phyloP scores from a whole-genome alignment of 768 basidiomycete genomes.

The Agrocybe praecox region DNA sequence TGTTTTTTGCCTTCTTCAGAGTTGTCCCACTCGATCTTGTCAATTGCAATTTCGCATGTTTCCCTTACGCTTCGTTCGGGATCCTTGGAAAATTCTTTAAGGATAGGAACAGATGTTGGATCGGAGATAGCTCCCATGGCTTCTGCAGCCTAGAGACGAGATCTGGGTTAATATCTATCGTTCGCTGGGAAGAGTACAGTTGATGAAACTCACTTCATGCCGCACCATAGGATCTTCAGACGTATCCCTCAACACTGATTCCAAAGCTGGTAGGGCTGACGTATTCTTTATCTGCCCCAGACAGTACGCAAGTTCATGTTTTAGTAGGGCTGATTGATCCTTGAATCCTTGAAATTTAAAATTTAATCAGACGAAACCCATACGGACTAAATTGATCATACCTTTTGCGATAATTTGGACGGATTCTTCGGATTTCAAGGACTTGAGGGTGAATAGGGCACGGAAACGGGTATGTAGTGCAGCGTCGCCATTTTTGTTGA shows the following conservation, averaged over 20 bases:
- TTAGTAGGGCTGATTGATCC: conserved; percentile 88
- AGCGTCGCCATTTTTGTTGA: conserved; percentile 73
- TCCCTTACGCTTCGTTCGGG: conserved; percentile 79
- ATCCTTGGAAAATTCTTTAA: conserved; percentile 74
- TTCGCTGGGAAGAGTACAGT: not conserved
- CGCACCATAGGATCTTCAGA: conserved; percentile 94
- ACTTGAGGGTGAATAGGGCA: conserved; percentile 90
- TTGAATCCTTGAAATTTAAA: conserved; percentile 61
- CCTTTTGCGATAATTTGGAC: conserved; percentile 87
- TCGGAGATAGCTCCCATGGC: conserved; percentile 95
- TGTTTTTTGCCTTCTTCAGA: conserved; percentile 70
- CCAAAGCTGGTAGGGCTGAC: conserved; percentile 78
- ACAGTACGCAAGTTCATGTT: conserved; percentile 97
- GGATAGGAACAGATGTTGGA: conserved; percentile 61
- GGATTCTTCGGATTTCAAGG: conserved; percentile 76
- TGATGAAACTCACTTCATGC: conserved; percentile 71
- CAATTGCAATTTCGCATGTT: conserved; percentile 96
- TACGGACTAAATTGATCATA: conserved; percentile 22
- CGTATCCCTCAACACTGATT: conserved; percentile 68
- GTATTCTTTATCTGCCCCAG: conserved; percentile 86
- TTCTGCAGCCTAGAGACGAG: conserved; percentile 79
- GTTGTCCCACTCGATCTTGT: conserved; percentile 92
- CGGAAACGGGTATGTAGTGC: conserved; percentile 88
- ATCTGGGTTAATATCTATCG: conserved; percentile 16
- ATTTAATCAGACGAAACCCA: conserved; percentile 10